phyloP scores from a whole-genome alignment of 2,329 filamentous ascomycete species.

The Fusarium transvaalense region DNA sequence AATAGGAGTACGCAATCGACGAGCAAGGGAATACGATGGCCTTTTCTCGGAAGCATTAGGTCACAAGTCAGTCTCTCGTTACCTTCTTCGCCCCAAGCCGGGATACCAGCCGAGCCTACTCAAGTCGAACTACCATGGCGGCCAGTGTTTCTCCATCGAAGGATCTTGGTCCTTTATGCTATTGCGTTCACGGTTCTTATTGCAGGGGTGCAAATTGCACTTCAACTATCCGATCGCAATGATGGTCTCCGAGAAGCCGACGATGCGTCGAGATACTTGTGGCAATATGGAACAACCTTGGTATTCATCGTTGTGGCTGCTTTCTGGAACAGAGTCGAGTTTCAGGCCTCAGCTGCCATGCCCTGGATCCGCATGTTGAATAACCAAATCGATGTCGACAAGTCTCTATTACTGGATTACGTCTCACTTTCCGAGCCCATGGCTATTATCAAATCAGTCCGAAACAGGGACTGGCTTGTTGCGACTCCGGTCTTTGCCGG shows the following conservation, averaged over 20 bases:
- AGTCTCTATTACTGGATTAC: conserved; percentile 55
- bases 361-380: conserved; percentile 55
- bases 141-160: conserved; percentile 53
- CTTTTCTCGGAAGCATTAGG: conserved; percentile 46
- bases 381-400: conserved; percentile 47
- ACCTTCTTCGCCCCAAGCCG: conserved; percentile 23
- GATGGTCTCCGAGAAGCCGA: conserved; percentile 48
- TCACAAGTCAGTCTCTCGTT: conserved; percentile 38
- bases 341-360: conserved; percentile 54
- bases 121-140: conserved; percentile 52
- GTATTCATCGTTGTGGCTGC: conserved; percentile 52
- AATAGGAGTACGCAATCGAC: conserved; percentile 19
- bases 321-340: conserved; percentile 55
- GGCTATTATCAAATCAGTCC: conserved; percentile 48
- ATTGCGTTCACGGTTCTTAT: conserved; percentile 49
- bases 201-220: conserved; percentile 49
- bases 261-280: conserved; percentile 51
- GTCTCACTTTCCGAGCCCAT: conserved; percentile 49
- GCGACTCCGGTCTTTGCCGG: conserved; percentile 45
- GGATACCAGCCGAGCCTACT: conserved; percentile 38
- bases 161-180: conserved; percentile 50
- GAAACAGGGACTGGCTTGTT: conserved; percentile 54
- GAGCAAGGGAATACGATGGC: conserved; percentile 40
- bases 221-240: conserved; percentile 50
- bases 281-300: conserved; percentile 54